Conservation (phyloP, 371 early-diverging fungal species). For the Syncephalastrum monosporum region DNA sequence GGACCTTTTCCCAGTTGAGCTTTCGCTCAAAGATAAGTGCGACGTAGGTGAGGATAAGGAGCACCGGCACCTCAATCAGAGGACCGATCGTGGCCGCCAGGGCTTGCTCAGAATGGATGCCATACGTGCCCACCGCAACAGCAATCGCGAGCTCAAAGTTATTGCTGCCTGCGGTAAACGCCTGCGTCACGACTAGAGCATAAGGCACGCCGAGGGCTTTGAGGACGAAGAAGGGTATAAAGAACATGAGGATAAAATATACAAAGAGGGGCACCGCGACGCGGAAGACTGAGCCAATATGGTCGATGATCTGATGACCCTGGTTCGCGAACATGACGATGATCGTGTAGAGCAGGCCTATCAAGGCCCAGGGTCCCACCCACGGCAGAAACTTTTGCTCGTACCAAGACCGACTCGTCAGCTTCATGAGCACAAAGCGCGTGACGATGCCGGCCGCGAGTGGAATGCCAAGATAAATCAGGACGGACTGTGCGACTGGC, state of each 20-base stretch:
- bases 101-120: constrained; percentile 65
- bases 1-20: constrained; percentile 19
- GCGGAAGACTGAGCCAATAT: constrained; percentile 68
- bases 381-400: constrained; percentile 51
- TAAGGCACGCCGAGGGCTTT: constrained; percentile 40
- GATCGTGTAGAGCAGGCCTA: constrained; percentile 70
- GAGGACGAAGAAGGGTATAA: constrained; percentile 44
- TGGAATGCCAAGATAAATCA: constrained; percentile 74
- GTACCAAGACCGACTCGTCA: constrained; percentile 52
- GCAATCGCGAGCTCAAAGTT: constrained; percentile 83
- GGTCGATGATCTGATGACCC: constrained; percentile 61
- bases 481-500: constrained; percentile 58
- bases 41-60: constrained; percentile 28
- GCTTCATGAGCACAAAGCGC: constrained; percentile 39
- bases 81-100: constrained; percentile 75
- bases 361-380: constrained; percentile 54
- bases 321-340: constrained; percentile 78
- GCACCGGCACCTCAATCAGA: constrained; percentile 71
- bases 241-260: constrained; percentile 65
- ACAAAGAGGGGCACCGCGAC: constrained; percentile 67
- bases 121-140: constrained; percentile 69
- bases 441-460: constrained; percentile 61
- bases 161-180: constrained; percentile 74
- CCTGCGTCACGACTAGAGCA: constrained; percentile 53
- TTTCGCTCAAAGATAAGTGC: constrained; percentile 27